These are phyloP conservation scores for Wickerhamomyces ciferrii DNA, from an alignment of 805 yeast species.

Conservation along the genomic window DNA sequence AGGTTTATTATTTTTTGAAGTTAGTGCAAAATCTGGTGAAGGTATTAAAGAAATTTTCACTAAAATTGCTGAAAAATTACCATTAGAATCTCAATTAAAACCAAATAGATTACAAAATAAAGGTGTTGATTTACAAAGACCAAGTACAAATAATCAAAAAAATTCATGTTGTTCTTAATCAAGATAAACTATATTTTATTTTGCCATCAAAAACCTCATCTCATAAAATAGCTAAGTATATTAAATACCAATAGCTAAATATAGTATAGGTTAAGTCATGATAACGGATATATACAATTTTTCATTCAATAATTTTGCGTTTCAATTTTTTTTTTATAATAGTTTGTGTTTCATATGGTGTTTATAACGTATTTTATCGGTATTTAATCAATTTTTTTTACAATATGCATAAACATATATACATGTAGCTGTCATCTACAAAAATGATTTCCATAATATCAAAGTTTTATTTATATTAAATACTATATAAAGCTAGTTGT, in stretches of 20 bases:
- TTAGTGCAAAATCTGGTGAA: slow-evolving; percentile 54
- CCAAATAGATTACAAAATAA: slow-evolving; percentile 12
- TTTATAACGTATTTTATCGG: not conserved
- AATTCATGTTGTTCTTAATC: slow-evolving; percentile 30
- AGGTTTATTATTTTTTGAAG: slow-evolving; percentile 44
- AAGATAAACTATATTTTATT: no score
- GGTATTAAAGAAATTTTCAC: slow-evolving; percentile 43
- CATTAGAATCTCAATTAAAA: slow-evolving; percentile 21
- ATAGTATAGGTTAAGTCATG: no score
- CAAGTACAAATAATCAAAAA: slow-evolving; percentile 36
- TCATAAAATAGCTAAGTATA: no score
- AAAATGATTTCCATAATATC: no score
- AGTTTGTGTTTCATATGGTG: not conserved
- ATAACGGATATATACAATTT: not conserved
- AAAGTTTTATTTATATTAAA: no score
- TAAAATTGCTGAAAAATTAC: slow-evolving; percentile 43
- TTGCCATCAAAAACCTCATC: no score
- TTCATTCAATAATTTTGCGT: not conserved
- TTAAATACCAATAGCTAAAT: not conserved
- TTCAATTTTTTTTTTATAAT: not conserved
- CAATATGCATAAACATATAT: not conserved
- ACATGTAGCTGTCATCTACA: no score
- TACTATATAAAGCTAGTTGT: no score
- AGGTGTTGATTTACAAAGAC: slow-evolving; percentile 34
- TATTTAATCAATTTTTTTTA: not conserved